Conservation (phyloP, 2,329 filamentous ascomycete genomes). For the Ophiocordyceps camponoti-floridani region DNA sequence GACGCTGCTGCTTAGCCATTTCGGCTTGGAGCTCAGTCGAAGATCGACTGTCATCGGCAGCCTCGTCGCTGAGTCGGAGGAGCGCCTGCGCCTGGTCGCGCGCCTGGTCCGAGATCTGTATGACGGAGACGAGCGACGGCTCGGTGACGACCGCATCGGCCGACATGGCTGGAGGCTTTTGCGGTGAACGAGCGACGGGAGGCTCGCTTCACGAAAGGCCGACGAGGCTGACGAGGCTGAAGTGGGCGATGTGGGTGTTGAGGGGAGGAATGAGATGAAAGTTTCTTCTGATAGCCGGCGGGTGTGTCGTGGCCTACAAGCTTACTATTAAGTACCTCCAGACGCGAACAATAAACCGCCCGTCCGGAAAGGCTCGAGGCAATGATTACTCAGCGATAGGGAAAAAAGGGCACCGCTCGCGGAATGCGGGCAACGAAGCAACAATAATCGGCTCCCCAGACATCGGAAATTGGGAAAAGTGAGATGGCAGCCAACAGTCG, state of each 20-base stretch:
- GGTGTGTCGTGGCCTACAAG: too few species aligned
- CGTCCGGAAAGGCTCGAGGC: too few species aligned
- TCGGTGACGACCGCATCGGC: conserved; percentile 16
- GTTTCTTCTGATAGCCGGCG: neutral
- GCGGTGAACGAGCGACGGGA: conserved; percentile 16
- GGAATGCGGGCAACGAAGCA: too few species aligned
- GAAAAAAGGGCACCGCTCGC: too few species aligned
- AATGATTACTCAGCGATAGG: too few species aligned
- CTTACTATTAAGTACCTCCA: too few species aligned
- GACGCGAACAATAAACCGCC: too few species aligned
- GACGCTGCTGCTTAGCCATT: conserved; percentile 61
- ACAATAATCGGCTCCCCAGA: too few species aligned
- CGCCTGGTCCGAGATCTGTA: conserved; percentile 55
- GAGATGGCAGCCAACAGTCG: too few species aligned
- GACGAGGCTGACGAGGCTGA: neutral
- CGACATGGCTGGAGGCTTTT: too few species aligned
- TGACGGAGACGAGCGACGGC: conserved; percentile 42
- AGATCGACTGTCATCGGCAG: conserved; percentile 19
- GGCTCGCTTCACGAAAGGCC: too few species aligned
- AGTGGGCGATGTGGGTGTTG: neutral
- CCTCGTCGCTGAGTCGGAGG: conserved; percentile 33
- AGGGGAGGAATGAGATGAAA: neutral
- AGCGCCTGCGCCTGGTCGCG: conserved; percentile 53
- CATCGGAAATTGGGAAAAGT: too few species aligned
- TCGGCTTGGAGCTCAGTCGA: conserved; percentile 33